phyloP scores from a whole-genome alignment of 2,329 filamentous ascomycete genomes.

The Colletotrichum sp. region DNA sequence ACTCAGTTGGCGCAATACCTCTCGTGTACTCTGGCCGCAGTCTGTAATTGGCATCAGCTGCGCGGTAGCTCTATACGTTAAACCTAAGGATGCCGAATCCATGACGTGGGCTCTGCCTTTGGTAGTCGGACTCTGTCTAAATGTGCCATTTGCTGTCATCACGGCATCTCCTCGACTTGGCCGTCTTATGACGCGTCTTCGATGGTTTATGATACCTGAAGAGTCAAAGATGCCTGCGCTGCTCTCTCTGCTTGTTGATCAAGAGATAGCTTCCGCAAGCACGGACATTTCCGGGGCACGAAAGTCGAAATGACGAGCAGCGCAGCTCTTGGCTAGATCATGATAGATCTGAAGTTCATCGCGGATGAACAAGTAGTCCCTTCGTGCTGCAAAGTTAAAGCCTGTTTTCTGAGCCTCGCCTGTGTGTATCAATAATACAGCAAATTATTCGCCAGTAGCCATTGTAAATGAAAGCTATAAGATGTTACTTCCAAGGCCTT shows the following conservation, averaged over 20 bases:
- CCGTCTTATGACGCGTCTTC: background rate
- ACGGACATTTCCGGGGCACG: too few species aligned
- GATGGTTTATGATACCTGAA: background rate
- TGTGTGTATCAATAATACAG: background rate
- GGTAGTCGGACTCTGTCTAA: background rate
- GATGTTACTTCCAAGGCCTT: background rate
- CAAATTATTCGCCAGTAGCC: rapidly evolving
- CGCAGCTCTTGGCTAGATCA: rapidly evolving
- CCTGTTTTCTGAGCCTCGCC: too few species aligned
- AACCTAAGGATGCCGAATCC: background rate
- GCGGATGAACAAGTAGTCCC: rapidly evolving
- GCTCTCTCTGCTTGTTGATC: background rate
- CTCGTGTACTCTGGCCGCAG: background rate
- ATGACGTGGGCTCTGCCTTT: background rate
- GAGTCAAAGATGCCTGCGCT: background rate
- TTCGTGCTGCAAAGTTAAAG: rapidly evolving
- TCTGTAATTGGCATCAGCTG: background rate
- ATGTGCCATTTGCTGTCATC: background rate
- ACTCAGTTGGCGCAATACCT: background rate
- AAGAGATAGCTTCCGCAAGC: background rate
- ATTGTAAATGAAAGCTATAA: background rate
- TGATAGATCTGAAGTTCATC: rapidly evolving
- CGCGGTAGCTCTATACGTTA: background rate
- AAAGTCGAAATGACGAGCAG: rapidly evolving
- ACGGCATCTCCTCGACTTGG: background rate